Evolutionary conservation across 139 green algal species (phyloP), one percentile per base, ranked within the genome.

Genomic region (Penium margaritaceum): DNA sequence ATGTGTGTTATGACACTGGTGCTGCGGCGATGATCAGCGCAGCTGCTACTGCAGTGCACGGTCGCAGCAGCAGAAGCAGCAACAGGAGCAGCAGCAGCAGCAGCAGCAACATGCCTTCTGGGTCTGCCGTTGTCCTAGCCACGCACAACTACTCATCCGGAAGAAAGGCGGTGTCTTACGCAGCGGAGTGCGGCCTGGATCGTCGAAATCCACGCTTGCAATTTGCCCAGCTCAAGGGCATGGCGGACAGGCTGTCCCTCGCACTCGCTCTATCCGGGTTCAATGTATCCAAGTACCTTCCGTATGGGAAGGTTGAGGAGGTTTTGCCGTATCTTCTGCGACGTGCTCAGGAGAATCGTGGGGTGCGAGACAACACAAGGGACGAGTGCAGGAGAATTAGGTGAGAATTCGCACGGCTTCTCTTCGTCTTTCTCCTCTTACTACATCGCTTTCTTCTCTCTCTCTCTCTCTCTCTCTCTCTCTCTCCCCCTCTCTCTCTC

Each of bases 201-300:
- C 32, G 27, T 2, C 19, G 12, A 14, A 63, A 75, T 27, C 67
- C 68, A 14, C 35, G 53, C 19, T 2, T 75, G 67, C 72, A 79
- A 14, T 79, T 79, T 77, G 72, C 72, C 1, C 72, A 79, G 38
- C 67, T 79, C 65, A 79, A 79, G 14, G 72, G 72, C 17, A 79
- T 79, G 72, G 72, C 72, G 32, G 72, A 79, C 12, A 39, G 72
- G 29, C 68, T 79, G 14, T 79, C 72, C 7, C 44, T 79, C 4
- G n/a, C 17, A 2, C 68, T 79, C 17, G 66, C 5, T 51, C 30
- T 60, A 19, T n/a, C 51, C 12, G 51, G 51, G 1, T 60, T 60
- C n/a, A 60, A 60, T 43, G 60, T 24, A 0, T 60, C 51, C 41
- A 80, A 80, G 44, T 80, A 80, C 27, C 47, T 80, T 72, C 73